phyloP scores from a whole-genome alignment of 2,329 filamentous ascomycete genomes.

The Ophiostoma sp. region DNA sequence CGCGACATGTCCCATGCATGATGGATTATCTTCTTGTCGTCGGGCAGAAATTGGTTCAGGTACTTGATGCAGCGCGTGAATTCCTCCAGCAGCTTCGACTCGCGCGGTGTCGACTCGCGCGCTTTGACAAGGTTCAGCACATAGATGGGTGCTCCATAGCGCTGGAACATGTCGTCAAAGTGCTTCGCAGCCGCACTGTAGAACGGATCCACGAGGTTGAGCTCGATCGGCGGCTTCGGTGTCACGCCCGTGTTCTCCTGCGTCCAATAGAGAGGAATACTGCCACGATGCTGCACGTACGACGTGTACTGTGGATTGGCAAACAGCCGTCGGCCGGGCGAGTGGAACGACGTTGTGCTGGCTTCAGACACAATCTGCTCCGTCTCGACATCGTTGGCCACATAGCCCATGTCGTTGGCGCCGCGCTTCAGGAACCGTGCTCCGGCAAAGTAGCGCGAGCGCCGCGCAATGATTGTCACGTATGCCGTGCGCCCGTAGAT shows the following conservation, averaged over 20 bases:
- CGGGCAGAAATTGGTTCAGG: constrained; percentile 86
- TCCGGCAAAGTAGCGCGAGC: constrained; percentile 89
- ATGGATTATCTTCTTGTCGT: constrained; percentile 80
- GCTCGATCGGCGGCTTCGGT: constrained; percentile 91
- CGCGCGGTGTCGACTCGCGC: constrained; percentile 79
- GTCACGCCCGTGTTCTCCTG: constrained; percentile 93
- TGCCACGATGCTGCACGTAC: constrained; percentile 93
- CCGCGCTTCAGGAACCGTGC: constrained; percentile 92
- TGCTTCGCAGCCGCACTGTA: constrained; percentile 89
- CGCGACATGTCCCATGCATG: constrained; percentile 98
- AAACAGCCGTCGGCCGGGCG: constrained; percentile 77
- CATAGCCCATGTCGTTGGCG: constrained; percentile 88
- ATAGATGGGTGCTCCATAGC: constrained; percentile 89
- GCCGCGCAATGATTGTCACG: constrained; percentile 86
- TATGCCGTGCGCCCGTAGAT: constrained; percentile 87
- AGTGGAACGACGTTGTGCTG: constrained; percentile 90
- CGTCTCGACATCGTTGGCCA: constrained; percentile 97
- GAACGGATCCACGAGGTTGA: constrained; percentile 94
- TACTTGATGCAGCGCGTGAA: constrained; percentile 85
- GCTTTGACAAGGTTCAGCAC: constrained; percentile 88
- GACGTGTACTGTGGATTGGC: constrained; percentile 90
- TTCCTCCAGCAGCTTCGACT: constrained; percentile 83
- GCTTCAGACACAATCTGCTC: constrained; percentile 97
- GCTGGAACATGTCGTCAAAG: constrained; percentile 88
- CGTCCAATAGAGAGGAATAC: constrained; percentile 95